phyloP scores from a whole-genome alignment of 257 asterid genomes.

The Parsonsia alboflavescens region DNA sequence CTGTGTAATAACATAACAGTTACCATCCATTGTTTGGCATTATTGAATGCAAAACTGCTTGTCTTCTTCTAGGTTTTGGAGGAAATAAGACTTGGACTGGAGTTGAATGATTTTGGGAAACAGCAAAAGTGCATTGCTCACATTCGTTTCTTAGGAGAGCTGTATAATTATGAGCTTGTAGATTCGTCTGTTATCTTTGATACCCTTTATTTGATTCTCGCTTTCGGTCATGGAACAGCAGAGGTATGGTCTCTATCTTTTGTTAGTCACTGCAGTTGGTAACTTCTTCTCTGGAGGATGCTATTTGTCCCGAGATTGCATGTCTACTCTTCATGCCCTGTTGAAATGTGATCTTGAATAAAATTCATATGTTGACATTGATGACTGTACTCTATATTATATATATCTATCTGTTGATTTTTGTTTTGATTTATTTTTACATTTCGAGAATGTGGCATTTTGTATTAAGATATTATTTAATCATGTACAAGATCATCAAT shows the following conservation, averaged over 20 bases:
- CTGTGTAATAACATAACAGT: no score
- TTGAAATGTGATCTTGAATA: background rate
- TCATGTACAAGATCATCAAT: background rate
- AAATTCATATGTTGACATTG: background rate
- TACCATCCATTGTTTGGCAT: background rate
- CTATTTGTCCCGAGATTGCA: background rate
- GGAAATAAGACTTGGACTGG: slow-evolving; percentile 83
- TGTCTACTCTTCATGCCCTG: background rate
- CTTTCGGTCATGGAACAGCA: slow-evolving; percentile 81
- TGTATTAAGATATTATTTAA: background rate
- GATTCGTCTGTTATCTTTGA: slow-evolving; percentile 95
- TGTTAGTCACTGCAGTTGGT: background rate
- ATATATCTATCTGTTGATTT: no score
- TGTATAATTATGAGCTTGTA: slow-evolving; percentile 92
- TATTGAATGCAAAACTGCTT: background rate
- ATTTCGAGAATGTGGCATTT: background rate
- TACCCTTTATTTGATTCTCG: slow-evolving; percentile 72
- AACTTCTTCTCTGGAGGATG: background rate
- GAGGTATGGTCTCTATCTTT: slow-evolving; percentile 54
- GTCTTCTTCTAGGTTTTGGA: slow-evolving; percentile 70
- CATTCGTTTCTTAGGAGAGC: slow-evolving; percentile 95
- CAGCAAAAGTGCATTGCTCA: slow-evolving; percentile 86
- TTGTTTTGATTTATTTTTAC: background rate
- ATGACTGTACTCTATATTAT: no score
- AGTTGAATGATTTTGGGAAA: slow-evolving; percentile 90